phyloP scores from a whole-genome alignment of 2,329 filamentous ascomycete genomes.

The Berkeleyomyces rouxiae region DNA sequence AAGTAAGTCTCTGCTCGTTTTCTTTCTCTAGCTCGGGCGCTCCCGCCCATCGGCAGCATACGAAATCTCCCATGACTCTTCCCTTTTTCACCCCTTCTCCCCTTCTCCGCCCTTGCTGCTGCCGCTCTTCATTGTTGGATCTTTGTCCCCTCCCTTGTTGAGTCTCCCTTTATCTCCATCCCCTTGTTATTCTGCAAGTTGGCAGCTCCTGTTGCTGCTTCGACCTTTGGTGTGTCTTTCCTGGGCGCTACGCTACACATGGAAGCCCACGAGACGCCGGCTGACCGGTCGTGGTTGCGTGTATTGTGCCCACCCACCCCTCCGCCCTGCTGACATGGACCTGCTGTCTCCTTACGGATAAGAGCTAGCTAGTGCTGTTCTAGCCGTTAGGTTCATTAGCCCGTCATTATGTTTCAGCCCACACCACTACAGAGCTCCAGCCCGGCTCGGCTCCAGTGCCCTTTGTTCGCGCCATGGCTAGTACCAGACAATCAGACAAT shows the following conservation, averaged over 20 bases:
- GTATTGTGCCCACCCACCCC: not conserved
- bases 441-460: not conserved
- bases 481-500: not conserved
- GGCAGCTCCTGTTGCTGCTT: not conserved
- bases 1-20: conserved; percentile 29
- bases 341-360: not conserved
- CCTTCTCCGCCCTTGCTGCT: not conserved
- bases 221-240: not conserved
- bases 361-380: not conserved
- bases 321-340: not conserved
- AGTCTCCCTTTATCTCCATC: conserved; percentile 5
- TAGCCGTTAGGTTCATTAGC: not conserved
- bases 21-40: not conserved
- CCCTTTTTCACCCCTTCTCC: not conserved
- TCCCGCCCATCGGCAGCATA: not conserved
- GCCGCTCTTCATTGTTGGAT: not conserved
- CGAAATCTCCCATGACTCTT: not conserved
- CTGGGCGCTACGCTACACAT: not conserved
- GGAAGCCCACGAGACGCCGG: too few species aligned
- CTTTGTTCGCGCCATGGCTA: not conserved
- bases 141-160: not conserved
- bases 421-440: not conserved
- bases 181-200: not conserved
- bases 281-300: not conserved
- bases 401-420: not conserved